phyloP scores from a whole-genome alignment of 208 protist genomes.

The Trichomonas vaginalis region DNA sequence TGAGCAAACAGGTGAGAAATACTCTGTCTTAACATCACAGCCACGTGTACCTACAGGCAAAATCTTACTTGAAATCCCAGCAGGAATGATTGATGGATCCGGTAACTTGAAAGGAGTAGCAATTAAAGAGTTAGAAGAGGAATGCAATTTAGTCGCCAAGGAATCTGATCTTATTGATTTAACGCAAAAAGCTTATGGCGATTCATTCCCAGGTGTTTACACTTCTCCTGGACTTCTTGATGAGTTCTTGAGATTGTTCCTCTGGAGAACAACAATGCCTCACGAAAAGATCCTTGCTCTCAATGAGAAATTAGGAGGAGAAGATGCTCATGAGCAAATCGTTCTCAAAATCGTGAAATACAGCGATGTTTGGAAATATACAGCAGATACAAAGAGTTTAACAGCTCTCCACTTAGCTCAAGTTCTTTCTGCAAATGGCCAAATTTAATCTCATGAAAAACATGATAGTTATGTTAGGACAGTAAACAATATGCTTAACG shows the following conservation, averaged over 20 bases:
- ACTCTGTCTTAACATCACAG: background rate
- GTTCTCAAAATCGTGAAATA: background rate
- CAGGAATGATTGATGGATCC: background rate
- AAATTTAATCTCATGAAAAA: background rate
- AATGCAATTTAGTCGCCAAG: background rate
- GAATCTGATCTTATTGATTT: background rate
- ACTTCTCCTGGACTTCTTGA: background rate
- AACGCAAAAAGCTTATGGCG: background rate
- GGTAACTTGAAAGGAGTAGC: background rate
- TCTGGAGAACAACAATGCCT: background rate
- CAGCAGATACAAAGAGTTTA: background rate
- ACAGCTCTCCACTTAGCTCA: background rate
- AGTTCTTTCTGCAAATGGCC: background rate
- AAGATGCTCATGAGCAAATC: background rate
- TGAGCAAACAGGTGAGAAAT: background rate
- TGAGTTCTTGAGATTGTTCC: background rate
- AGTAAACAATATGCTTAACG: too few relatives aligned
- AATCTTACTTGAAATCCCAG: background rate
- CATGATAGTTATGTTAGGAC: too few relatives aligned
- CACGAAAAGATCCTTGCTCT: background rate
- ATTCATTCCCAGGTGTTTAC: background rate
- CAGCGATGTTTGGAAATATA: background rate
- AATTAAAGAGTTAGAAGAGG: slow-evolving; percentile 12
- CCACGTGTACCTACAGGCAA: background rate
- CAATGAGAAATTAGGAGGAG: background rate